phyloP scores from a whole-genome alignment of 2,329 filamentous ascomycete species.

The Purpureocillium takamizusanense region DNA sequence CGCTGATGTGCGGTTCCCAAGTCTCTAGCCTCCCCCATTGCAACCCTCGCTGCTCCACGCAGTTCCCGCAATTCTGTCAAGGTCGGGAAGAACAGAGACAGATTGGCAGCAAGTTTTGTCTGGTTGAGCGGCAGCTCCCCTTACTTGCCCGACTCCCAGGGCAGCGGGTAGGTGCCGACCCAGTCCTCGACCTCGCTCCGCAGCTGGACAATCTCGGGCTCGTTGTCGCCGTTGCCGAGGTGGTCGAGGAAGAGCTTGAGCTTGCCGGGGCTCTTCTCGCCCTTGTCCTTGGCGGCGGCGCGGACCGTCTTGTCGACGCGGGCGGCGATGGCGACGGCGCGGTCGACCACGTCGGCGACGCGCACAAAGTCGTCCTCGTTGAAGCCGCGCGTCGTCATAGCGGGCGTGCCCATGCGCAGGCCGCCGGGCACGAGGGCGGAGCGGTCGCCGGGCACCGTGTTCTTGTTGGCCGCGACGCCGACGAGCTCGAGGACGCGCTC shows the following conservation, averaged over 20 bases:
- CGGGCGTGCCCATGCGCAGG: slow-evolving; percentile 87
- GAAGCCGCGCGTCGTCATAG: slow-evolving; percentile 97
- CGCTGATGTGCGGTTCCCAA: too few relatives aligned
- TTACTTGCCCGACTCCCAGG: slow-evolving; percentile 45
- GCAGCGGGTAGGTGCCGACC: slow-evolving; percentile 65
- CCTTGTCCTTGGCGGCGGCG: slow-evolving; percentile 58
- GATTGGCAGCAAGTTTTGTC: too few relatives aligned
- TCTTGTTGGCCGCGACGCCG: slow-evolving; percentile 98
- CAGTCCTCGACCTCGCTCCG: slow-evolving; percentile 69
- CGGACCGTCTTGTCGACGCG: slow-evolving; percentile 65
- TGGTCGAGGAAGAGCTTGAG: slow-evolving; percentile 61
- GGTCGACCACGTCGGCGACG: slow-evolving; percentile 78
- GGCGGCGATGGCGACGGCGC: slow-evolving; percentile 69
- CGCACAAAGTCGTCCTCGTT: slow-evolving; percentile 77
- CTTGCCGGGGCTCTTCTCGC: slow-evolving; percentile 55
- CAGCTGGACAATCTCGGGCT: slow-evolving; percentile 64
- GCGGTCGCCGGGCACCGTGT: slow-evolving; percentile 92
- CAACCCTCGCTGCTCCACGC: too few relatives aligned
- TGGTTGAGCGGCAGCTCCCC: too few relatives aligned
- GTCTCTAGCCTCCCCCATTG: too few relatives aligned
- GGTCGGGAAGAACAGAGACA: too few relatives aligned
- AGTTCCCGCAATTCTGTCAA: too few relatives aligned
- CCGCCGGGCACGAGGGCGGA: slow-evolving; percentile 90
- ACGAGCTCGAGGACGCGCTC: slow-evolving; percentile 87
- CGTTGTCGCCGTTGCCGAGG: slow-evolving; percentile 57